These are phyloP conservation scores for Vinca minor DNA, from an alignment of 257 asterid species.

Conservation along the genomic window DNA sequence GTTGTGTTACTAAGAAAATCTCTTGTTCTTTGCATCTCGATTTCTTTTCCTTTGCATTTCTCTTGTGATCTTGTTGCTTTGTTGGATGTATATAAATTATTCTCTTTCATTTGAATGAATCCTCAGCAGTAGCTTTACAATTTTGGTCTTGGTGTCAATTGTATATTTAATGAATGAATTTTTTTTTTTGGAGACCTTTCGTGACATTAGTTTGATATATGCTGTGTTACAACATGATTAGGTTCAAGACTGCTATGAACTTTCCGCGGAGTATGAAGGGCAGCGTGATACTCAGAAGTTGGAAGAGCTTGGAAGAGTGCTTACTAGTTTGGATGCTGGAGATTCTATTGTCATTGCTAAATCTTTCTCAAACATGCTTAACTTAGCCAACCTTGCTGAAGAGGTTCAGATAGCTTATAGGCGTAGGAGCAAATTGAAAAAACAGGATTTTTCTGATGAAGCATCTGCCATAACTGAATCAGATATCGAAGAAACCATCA, in stretches of 20 bases:
- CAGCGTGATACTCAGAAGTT: slow-evolving; percentile 55
- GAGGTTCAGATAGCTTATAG: slow-evolving; percentile 98
- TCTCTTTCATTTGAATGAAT: not conserved
- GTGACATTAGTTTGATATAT: slow-evolving; percentile 5
- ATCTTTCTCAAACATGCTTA: slow-evolving; percentile 92
- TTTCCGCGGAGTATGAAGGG: slow-evolving; percentile 86
- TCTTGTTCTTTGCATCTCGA: too few relatives aligned
- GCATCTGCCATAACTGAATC: slow-evolving; percentile 92
- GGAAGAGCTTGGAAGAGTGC: slow-evolving; percentile 84
- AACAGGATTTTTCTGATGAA: slow-evolving; percentile 76
- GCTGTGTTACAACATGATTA: slow-evolving; percentile 20
- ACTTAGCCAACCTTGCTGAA: slow-evolving; percentile 86
- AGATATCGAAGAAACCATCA: slow-evolving; percentile 82
- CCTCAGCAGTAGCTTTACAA: not conserved
- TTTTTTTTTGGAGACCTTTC: not conserved
- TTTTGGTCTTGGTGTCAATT: too few relatives aligned
- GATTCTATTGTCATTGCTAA: slow-evolving; percentile 88
- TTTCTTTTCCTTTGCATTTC: too few relatives aligned
- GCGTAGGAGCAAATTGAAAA: slow-evolving; percentile 68
- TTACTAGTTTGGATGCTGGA: slow-evolving; percentile 91
- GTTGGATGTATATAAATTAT: too few relatives aligned
- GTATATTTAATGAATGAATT: not conserved
- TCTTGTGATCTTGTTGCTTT: not conserved
- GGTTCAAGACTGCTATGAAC: slow-evolving; percentile 93
- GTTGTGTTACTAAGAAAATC: too few relatives aligned